Percentiles rank a stretch among this genome's conserved stretches.
These are phyloP conservation scores for Solioccasus polychromus DNA, from an alignment of 768 basidiomycete species.

Conservation along the genomic window DNA sequence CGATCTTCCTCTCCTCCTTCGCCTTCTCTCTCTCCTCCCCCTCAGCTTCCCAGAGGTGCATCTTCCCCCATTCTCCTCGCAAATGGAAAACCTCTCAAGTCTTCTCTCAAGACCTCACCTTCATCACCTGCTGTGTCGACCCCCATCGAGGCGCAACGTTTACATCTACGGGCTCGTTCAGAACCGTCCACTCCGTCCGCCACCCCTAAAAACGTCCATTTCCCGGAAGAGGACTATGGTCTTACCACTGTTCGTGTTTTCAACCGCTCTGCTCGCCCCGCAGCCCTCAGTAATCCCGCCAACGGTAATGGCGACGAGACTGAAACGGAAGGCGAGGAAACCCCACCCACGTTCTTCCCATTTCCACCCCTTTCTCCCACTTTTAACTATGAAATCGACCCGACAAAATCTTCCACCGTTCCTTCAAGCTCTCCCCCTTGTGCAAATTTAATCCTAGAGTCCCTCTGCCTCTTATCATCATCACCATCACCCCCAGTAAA, in stretches of 20 bases:
- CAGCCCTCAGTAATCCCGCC: constrained; percentile 38
- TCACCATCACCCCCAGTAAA: constrained; percentile 2
- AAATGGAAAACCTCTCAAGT: constrained; percentile 85
- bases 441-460: constrained; percentile 38
- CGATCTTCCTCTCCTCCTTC: constrained; percentile 22
- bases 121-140: constrained; percentile 16
- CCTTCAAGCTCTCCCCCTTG: constrained; percentile 1
- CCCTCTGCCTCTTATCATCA: constrained; percentile 28
- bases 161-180: constrained; percentile 42
- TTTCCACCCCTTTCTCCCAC: constrained; percentile 24
- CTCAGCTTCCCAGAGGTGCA: constrained; percentile 31
- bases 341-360: constrained; percentile 9
- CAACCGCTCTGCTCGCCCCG: constrained; percentile 68
- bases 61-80: constrained; percentile 49
- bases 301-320: constrained; percentile 37
- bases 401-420: constrained; percentile 14
- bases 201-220: constrained; percentile 83
- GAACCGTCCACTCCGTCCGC: constrained; percentile 58
- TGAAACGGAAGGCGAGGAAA: constrained; percentile 40
- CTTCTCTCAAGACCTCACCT: constrained; percentile 64
- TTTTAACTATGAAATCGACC: constrained; percentile 21
- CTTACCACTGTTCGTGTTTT: constrained; percentile 63
- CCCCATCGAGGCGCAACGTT: constrained; percentile 1
- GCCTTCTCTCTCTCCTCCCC: constrained; percentile 12
- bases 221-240: constrained; percentile 63